These are phyloP conservation scores for Asterochloris sp. DNA, from an alignment of 139 green algal genomes.

Conservation along the genomic window DNA sequence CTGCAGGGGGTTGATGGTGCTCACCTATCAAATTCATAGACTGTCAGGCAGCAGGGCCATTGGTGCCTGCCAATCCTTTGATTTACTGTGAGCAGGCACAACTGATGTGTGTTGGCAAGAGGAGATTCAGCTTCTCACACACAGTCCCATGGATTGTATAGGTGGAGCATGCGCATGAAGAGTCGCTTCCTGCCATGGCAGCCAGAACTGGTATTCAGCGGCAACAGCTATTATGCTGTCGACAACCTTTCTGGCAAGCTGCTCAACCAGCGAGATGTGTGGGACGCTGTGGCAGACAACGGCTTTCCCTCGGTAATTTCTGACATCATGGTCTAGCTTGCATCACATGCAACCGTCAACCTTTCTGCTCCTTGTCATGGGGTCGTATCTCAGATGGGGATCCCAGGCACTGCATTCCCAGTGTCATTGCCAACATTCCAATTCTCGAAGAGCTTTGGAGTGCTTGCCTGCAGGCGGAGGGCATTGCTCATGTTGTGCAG, in stretches of 20 bases:
- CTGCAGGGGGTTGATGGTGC: not conserved
- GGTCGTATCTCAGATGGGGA: too few species aligned
- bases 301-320: constrained; percentile 42
- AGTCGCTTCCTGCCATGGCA: constrained; percentile 43
- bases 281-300: constrained; percentile 56
- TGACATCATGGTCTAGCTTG: not conserved
- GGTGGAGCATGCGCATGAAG: constrained; percentile 49
- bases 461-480: constrained; percentile 23
- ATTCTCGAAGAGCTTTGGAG: not conserved
- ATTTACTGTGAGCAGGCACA: not conserved
- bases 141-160: not conserved
- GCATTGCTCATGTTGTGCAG: constrained; percentile 14
- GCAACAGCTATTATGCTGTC: constrained; percentile 41
- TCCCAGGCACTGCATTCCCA: too few species aligned
- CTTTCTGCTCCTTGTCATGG: too few species aligned
- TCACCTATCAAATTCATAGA: not conserved
- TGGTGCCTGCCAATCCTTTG: not conserved
- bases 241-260: constrained; percentile 39
- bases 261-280: constrained; percentile 47
- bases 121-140: not conserved
- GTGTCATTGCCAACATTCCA: too few species aligned
- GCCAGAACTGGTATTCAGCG: constrained; percentile 43
- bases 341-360: too few species aligned
- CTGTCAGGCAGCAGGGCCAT: not conserved
- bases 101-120: not conserved